A percentile compares a stretch with the other conserved stretches of the same genome.
phyloP scores from a whole-genome alignment of 148 eudicot genomes.

The Amaranthus cruentus region DNA sequence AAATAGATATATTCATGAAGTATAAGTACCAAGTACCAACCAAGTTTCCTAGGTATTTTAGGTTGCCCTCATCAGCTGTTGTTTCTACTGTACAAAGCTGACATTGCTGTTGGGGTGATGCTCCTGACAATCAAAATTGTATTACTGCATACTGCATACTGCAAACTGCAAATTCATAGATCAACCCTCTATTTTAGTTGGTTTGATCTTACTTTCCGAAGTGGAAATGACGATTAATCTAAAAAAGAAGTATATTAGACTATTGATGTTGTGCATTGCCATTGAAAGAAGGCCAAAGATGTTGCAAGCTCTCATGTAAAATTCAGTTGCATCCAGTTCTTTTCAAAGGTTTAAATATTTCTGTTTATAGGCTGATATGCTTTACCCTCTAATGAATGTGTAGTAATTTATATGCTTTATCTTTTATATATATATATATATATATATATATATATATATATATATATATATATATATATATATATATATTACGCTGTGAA shows the following conservation, averaged over 20 bases:
- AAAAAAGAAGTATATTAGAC: neutral
- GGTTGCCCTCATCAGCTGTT: slow-evolving; percentile 18
- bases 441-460: too few relatives aligned
- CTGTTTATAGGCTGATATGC: too few relatives aligned
- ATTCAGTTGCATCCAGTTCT: too few relatives aligned
- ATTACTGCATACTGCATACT: slow-evolving; percentile 27
- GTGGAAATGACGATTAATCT: neutral
- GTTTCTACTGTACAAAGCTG: slow-evolving; percentile 36
- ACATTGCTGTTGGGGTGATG: slow-evolving; percentile 16
- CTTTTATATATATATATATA: too few relatives aligned
- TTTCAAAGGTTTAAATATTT: too few relatives aligned
- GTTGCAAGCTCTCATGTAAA: too few relatives aligned
- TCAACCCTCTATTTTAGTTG: slow-evolving; percentile 32
- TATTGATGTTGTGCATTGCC: slow-evolving; percentile 6
- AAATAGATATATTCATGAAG: neutral
- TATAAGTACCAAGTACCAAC: slow-evolving; percentile 2
- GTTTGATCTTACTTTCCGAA: slow-evolving; percentile 21
- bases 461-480: too few relatives aligned
- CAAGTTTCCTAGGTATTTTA: slow-evolving; percentile 19
- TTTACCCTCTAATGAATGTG: too few relatives aligned
- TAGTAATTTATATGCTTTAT: too few relatives aligned
- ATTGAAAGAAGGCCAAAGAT: neutral
- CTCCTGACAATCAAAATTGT: slow-evolving; percentile 24
- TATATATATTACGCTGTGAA: too few relatives aligned
- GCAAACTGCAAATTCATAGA: slow-evolving; percentile 13